These are phyloP conservation scores for Hemerocallis citrina DNA, from an alignment of 106 monocot genomes.

Conservation along the genomic window DNA sequence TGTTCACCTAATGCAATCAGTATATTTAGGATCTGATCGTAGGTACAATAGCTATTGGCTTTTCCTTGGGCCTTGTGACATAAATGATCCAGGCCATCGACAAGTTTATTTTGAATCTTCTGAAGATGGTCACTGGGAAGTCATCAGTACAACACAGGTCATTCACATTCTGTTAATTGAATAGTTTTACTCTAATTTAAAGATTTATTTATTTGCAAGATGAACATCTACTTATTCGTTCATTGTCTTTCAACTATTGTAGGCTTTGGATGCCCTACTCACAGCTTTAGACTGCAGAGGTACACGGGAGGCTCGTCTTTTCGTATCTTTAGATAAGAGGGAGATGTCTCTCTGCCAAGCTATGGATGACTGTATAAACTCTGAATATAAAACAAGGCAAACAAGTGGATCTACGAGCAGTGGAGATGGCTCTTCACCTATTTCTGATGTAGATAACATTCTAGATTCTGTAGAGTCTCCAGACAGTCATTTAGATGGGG, in stretches of 20 bases:
- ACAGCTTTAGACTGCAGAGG: conserved; percentile 79
- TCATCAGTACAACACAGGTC: conserved; percentile 83
- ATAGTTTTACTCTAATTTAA: background rate
- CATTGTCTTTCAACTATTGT: conserved; percentile 8
- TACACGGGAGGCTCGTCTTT: conserved; percentile 62
- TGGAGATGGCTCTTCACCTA: conserved; percentile 71
- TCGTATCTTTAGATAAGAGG: conserved; percentile 59
- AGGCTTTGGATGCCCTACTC: conserved; percentile 68
- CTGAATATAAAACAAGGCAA: conserved; percentile 13
- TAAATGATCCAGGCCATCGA: conserved; percentile 79
- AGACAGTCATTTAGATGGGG: conserved; percentile 1
- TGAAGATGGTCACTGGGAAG: conserved; percentile 97
- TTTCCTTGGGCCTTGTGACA: conserved; percentile 80
- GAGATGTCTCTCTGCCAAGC: conserved; percentile 43
- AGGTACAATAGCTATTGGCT: conserved; percentile 96
- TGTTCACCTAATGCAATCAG: conserved; percentile 38
- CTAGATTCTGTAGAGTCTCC: conserved; percentile 9
- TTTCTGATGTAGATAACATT: conserved; percentile 86
- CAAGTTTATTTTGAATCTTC: conserved; percentile 95
- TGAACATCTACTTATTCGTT: background rate
- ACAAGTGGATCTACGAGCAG: conserved; percentile 20
- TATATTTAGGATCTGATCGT: conserved; percentile 84
- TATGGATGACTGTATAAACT: conserved; percentile 38
- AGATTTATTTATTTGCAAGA: background rate
- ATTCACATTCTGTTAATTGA: background rate